phyloP scores from a whole-genome alignment of 495 filamentous ascomycete genomes.

The Letharia columbiana region DNA sequence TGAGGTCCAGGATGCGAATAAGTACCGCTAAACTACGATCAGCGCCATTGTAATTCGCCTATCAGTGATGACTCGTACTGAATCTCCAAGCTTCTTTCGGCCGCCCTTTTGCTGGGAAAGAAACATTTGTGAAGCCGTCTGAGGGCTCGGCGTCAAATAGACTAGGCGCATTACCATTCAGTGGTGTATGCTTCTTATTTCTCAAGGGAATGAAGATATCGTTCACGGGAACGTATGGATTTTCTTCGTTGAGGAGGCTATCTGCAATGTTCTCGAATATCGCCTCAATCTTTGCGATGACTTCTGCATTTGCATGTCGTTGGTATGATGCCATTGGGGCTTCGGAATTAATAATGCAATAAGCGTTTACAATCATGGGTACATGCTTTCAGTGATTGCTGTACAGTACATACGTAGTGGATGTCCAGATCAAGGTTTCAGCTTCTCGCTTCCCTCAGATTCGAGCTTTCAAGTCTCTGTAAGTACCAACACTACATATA shows the following conservation, averaged over 20 bases:
- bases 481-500: neutral
- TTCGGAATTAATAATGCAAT: neutral
- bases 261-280: constrained; percentile 14
- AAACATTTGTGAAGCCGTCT: constrained; percentile 14
- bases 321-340: neutral
- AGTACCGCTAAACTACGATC: constrained; percentile 40
- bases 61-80: constrained; percentile 35
- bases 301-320: constrained; percentile 8
- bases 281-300: constrained; percentile 17
- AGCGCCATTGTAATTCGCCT: neutral
- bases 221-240: constrained; percentile 14
- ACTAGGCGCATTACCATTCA: neutral
- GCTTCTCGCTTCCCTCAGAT: neutral
- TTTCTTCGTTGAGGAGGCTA: constrained; percentile 9
- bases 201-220: constrained; percentile 18
- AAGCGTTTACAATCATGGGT: neutral
- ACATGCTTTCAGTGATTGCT: neutral
- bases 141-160: neutral
- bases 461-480: neutral
- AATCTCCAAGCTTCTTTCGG: constrained; percentile 58
- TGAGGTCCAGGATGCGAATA: constrained; percentile 59
- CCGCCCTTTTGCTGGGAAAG: constrained; percentile 49
- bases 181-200: constrained; percentile 3
- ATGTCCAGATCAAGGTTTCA: neutral
- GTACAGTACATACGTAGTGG: neutral